These are phyloP conservation scores for Larix sibirica DNA, from an alignment of 83 land plant genomes.

Conservation along the genomic window DNA sequence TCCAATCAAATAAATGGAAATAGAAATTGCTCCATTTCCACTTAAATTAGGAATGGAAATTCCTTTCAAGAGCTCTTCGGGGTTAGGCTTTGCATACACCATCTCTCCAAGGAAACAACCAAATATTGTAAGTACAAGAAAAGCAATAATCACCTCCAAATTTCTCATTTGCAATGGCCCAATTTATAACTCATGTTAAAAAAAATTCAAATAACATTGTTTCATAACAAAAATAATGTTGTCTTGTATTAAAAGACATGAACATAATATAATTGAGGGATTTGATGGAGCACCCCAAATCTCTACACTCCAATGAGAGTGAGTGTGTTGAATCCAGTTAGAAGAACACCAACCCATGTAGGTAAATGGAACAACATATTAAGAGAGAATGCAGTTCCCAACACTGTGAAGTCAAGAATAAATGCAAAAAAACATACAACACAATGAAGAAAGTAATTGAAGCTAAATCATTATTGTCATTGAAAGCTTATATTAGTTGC, in stretches of 20 bases:
- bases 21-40: constrained; percentile 64
- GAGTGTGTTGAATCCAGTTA: constrained; percentile 19
- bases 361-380: constrained; percentile 19
- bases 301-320: constrained; percentile 14
- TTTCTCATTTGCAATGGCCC: constrained; percentile 51
- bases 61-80: constrained; percentile 56
- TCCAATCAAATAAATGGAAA: constrained; percentile 77
- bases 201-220: neutral
- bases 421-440: no score
- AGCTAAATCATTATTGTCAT: neutral
- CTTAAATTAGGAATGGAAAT: constrained; percentile 64
- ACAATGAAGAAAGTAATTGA: no score
- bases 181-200: neutral
- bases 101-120: constrained; percentile 80
- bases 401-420: neutral
- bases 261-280: neutral
- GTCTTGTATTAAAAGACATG: neutral
- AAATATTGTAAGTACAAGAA: constrained; percentile 67
- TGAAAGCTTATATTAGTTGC: neutral
- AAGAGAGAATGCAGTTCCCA: constrained; percentile 25
- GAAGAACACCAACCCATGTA: constrained; percentile 16
- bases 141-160: constrained; percentile 66
- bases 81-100: constrained; percentile 65
- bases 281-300: constrained; percentile 19
- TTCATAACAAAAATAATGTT: no score